Conservation (phyloP, 2,329 filamentous ascomycete genomes). For the Shiraia bambusicola region DNA sequence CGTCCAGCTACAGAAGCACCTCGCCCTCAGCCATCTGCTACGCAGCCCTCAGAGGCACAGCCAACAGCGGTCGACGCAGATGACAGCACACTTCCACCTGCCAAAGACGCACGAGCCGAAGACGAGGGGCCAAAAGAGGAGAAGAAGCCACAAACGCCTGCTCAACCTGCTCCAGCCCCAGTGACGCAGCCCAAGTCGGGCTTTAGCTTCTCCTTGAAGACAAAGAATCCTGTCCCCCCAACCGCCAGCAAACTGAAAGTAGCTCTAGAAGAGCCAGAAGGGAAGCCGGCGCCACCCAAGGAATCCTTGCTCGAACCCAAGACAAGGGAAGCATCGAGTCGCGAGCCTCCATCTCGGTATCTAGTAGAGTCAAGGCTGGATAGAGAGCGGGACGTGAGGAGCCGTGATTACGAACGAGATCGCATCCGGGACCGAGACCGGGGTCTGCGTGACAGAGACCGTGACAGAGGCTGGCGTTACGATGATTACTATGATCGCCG, state of each 20-base stretch:
- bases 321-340: constrained; percentile 41
- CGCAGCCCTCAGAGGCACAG: constrained; percentile 15
- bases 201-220: constrained; percentile 92
- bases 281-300: constrained; percentile 35
- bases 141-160: constrained; percentile 56
- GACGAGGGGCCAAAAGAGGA: constrained; percentile 58
- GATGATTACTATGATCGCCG: constrained; percentile 30
- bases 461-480: constrained; percentile 38
- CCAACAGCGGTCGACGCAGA: constrained; percentile 52
- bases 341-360: constrained; percentile 24
- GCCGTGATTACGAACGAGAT: constrained; percentile 25
- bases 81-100: constrained; percentile 63
- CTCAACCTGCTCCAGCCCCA: constrained; percentile 52
- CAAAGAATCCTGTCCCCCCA: constrained; percentile 60
- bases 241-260: constrained; percentile 55
- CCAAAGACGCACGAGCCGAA: constrained; percentile 66
- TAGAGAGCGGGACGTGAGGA: constrained; percentile 24
- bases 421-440: constrained; percentile 42
- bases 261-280: constrained; percentile 46
- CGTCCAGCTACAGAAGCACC: constrained; percentile 46
- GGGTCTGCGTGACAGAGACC: constrained; percentile 43
- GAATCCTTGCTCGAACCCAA: constrained; percentile 46
- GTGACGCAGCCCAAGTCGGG: constrained; percentile 54
- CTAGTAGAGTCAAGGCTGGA: constrained; percentile 26
- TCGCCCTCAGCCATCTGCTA: constrained; percentile 25